Base-by-base conservation (phyloP, 2,329 filamentous ascomycete genomes). In the Colletotrichum gigasporum region DNA sequence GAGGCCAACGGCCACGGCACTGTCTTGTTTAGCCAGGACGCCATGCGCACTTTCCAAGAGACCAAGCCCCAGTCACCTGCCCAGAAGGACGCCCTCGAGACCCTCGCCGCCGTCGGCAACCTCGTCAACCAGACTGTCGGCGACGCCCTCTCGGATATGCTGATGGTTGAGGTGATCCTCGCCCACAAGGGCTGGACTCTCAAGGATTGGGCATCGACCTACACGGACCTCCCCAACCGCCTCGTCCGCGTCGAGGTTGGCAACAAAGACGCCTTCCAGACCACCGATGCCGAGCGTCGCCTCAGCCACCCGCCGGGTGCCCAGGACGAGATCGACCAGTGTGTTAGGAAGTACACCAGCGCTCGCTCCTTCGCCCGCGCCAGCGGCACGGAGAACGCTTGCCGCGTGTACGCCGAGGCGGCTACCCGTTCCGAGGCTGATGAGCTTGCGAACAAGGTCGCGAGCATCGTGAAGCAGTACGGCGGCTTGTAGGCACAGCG, bases 1-100 rank as follows among this genome's bases (percentile, higher is more conserved):
- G 96, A 99, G 82, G 96, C 96, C 69, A 99, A 99, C 75, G 96
- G 96, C 28, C 96, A 99, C 78, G 96, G 96, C 69, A 99, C 96
- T 9, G 91, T 98, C 34, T 90, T 98, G 57, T 99, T 99, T 84
- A 97, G 93, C 1, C 87, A 91, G 62, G 89, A 92, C 64, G 95
- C 95, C 4, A 82, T 95, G 47, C 90, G 91, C 70, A 85, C 87
- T 50, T 96, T 99, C 80, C 86, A 85, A 69, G 91, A 88, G 71
- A 91, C 91, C 65, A 87, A 93, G 74, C 94, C 96, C 5, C 91
- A 96, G 77, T 97, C 93, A 0, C 95, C 96, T 1, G 95, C 93
- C 6, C 94, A 98, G 78, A 92, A 95, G 75, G 91, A 93, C 71
- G 93, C 95, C 2, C 87, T 98, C 12, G 92, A 97, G 58, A 94